Base-by-base conservation (phyloP, 2,329 filamentous ascomycete genomes). In the Ciborinia camelliae region DNA sequence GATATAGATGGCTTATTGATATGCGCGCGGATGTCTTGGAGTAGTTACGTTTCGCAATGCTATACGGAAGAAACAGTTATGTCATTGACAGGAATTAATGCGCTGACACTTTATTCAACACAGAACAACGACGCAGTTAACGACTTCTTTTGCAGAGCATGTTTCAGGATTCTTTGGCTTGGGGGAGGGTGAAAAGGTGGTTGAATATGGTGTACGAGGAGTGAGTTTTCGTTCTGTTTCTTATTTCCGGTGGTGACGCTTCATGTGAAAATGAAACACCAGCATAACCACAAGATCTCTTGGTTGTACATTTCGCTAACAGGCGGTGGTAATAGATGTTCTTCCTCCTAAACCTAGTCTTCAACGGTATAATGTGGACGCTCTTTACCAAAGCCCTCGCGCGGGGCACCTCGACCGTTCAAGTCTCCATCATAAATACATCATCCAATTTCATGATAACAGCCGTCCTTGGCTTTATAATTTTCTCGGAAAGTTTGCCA, bases 401-500 rank as follows among this genome's bases (percentile, higher is more conserved):
- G 0, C 82, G 84, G 23, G 89, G 90, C 18, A 83, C 84, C 65
- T 92, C 89, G 1, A 92, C 90, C 10, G 91, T 90, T 0, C 89
- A 91, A 73, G 90, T 93, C 57, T 89, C 86, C 70, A 89, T 94
- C 74, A 86, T 94, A 76, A 94, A 94, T 76, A 93, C 90, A 3
- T 91, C 89, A 18, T 83, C 89, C 64, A 94, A 94, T 78, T 94
- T 94, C 76, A 83, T 94, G 77, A 77, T 92, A 67, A 93, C 90
- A 0, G 90, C 90, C 9, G 69, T 93, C 8, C 79, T 93, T 26
- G 90, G 90, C 32, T 80, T 84, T 58, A 75, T 84, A 65, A 86
- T 94, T 69, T 94, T 94, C 76, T 81, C 84, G 28, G 90, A 94
- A 77, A 77, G 80, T 1, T 78, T 94, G 35, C 89, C 90, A 0